phyloP scores from a whole-genome alignment of 257 asterid genomes.

The Linderniella brevidens region DNA sequence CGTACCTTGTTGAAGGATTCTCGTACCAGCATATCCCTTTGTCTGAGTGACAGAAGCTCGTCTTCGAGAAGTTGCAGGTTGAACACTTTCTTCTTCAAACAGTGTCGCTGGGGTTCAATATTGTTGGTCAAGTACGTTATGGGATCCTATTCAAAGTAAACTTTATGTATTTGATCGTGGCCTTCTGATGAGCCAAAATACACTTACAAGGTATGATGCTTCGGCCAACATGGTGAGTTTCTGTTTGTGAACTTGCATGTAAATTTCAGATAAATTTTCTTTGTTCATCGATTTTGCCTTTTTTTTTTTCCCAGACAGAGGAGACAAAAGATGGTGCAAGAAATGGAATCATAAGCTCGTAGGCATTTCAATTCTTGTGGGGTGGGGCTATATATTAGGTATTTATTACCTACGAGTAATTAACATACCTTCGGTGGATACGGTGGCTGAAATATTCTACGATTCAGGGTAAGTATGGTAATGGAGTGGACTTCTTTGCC shows the following conservation, averaged over 20 bases:
- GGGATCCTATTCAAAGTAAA: constrained; percentile 46
- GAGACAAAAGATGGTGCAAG: constrained; percentile 91
- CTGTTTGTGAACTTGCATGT: too few species aligned
- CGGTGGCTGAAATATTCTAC: constrained; percentile 76
- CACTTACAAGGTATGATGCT: constrained; percentile 82
- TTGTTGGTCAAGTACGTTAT: too few species aligned
- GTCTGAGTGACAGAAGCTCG: too few species aligned
- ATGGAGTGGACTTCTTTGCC: constrained; percentile 80
- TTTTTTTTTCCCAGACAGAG: constrained; percentile 37
- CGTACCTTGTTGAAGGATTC: too few species aligned
- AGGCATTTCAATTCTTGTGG: constrained; percentile 77
- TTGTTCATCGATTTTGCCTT: too few species aligned
- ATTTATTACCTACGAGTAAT: constrained; percentile 76
- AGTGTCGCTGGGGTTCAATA: too few species aligned
- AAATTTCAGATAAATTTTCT: too few species aligned
- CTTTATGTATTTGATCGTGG: constrained; percentile 72
- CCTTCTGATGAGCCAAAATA: constrained; percentile 92
- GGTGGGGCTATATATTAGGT: constrained; percentile 93
- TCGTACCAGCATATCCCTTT: too few species aligned
- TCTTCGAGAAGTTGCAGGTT: too few species aligned
- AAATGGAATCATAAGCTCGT: constrained; percentile 82
- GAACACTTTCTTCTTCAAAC: too few species aligned
- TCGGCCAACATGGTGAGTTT: constrained; percentile 87
- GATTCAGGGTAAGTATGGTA: constrained; percentile 72
- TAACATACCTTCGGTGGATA: constrained; percentile 83